Evolutionary conservation across 371 early-diverging fungal genomes (phyloP).

Genomic region (Lichtheimia corymbifera): DNA sequence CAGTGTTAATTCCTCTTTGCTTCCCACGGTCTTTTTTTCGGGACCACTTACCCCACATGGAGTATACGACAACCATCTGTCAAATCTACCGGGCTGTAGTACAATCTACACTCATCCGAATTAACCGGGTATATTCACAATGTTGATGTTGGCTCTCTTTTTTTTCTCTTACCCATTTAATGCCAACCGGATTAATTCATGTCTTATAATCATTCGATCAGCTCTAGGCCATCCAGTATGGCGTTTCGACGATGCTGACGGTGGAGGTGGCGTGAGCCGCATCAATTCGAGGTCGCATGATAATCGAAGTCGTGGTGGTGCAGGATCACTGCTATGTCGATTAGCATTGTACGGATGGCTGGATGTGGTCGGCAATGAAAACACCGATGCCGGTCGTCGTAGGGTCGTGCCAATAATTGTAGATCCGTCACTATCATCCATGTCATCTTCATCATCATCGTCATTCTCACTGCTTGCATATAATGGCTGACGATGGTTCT

Average conservation of each 20-base stretch:
- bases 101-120: conserved; percentile 4
- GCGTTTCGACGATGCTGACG: background rate
- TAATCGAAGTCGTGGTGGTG: conserved; percentile 6
- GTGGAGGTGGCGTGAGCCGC: background rate
- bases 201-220: conserved; percentile 20
- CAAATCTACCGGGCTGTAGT: conserved; percentile 19
- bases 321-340: conserved; percentile 4
- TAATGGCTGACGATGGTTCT: no score
- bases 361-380: conserved; percentile 13
- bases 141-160: background rate
- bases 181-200: conserved; percentile 23
- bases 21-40: conserved; percentile 2
- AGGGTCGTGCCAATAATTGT: conserved; percentile 1
- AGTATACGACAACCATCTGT: conserved; percentile 12
- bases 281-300: conserved; percentile 10
- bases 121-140: background rate
- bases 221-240: conserved; percentile 15
- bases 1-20: background rate
- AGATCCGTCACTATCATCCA: background rate
- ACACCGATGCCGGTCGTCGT: conserved; percentile 17
- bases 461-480: background rate
- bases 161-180: conserved; percentile 18
- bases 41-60: conserved; percentile 18
- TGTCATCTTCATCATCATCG: background rate
- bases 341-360: no score